Evolutionary conservation across 2,329 filamentous ascomycete species (phyloP), one percentile per base, ranked within the genome.

Genomic region (Boeremia exigua): DNA sequence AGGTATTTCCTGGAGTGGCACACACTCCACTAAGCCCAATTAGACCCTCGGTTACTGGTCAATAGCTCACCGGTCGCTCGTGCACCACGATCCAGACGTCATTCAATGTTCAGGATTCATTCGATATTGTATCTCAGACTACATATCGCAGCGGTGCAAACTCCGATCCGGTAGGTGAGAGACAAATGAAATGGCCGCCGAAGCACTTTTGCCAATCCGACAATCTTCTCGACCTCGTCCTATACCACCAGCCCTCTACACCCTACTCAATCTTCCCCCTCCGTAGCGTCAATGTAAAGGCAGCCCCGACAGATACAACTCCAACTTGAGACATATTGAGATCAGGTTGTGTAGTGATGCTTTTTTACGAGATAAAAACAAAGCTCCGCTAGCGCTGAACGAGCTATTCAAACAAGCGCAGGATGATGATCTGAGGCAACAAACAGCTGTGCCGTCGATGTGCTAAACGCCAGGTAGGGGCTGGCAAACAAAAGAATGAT

Each of bases 141-240:
- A 66, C 60, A 66, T 56, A 46, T 68, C 62, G 63, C 69, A 70
- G 65, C 59, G 59, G 60, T 63, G 23, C 60, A 62, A 63, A 63
- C 59, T 58, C 58, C 61, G 58, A 44, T 46, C 58, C 48, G 54
- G 53, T 58, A 65, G 57, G 48, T 50, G 57, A 59, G 56, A 44
- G 28, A 66, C 56, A 62, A 58, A 65, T 50, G 49, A 54, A 63
- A 63, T 37, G 25, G 25, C 42, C 12, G 47, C 42, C 48, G 27
- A 43, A 37, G 37, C 32, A 37, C 47, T 43, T 51, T 51, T 51
- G 53, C 42, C 53, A 56, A 27, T 44, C 37, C 47, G 36, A 48
- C 53, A 42, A 33, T 43, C 53, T 51, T 42, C 42, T 37, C 46
- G 42, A 48, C 48, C 38, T 28, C 25, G 7, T 30, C 45, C 34